Base-by-base conservation (phyloP, 2,329 filamentous ascomycete species). In the Teratosphaeria pseudoeucalypti region DNA sequence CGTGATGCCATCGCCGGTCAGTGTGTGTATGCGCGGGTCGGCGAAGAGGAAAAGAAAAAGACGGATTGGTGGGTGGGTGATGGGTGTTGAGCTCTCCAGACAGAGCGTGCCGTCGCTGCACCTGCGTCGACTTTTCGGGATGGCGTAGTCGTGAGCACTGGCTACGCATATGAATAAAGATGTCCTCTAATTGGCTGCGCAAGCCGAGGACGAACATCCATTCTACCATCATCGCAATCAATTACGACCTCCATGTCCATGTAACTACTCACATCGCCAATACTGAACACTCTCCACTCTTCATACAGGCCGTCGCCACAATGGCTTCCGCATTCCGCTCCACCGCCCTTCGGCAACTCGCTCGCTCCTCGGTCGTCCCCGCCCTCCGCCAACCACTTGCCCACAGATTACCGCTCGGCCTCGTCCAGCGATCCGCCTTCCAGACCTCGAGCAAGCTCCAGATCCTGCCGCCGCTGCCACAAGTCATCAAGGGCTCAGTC, bases 391-490 rank as follows among this genome's bases (percentile, higher is more conserved):
- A 32, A 32, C 53, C 27, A 54, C 66, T 61, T 63, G 66, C 62
- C 67, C 71, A 71, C 58, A 65, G 66, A 57, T 66, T 80, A 68
- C 71, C 73, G 57, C 75, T 73, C 68, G 68, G 75, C 64, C 59
- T 55, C 19, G 53, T 65, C 72, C 76, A 69, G 67, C 74, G 85
- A 74, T 87, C 91, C 66, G 86, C 89, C 68, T 96, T 99, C 83
- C 92, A 96, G 77, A 89, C 87, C 70, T 90, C 89, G 52, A 82
- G 85, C 76, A 83, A 84, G 77, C 83, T 84, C 75, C 81, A 82
- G 72, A 87, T 92, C 71, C 82, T 99, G 60, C 90, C 92, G 61
- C 86, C 91, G 59, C 83, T 88, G 66, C 91, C 92, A 71, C 94
- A 73, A 61, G 65, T 63, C 55, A 68, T 73, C 56, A 55, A 64